Evolutionary conservation across 495 filamentous ascomycete genomes (phyloP).

Genomic region (Penicillium ochrochloron): DNA sequence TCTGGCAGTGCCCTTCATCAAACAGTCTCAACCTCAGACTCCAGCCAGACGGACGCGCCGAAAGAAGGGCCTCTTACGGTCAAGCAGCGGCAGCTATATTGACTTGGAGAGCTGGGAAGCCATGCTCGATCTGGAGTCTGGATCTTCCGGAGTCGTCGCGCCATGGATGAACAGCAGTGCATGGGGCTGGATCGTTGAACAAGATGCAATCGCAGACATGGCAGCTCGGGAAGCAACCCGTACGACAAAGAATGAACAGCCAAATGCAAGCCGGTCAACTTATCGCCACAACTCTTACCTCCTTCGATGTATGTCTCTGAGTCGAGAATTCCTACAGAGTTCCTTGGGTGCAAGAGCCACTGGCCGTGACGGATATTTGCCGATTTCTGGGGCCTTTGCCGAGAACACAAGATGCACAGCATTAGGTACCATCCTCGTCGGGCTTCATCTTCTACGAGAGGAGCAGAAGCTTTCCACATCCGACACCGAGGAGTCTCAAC

Average conservation of each 20-base stretch:
- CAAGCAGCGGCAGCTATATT: conserved; percentile 61
- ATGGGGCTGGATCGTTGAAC: conserved; percentile 77
- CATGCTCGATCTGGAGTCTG: conserved; percentile 61
- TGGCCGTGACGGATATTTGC: conserved; percentile 62
- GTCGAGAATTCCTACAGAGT: conserved; percentile 63
- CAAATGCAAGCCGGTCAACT: conserved; percentile 40
- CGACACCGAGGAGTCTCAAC: conserved; percentile 56
- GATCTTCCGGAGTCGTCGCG: conserved; percentile 59
- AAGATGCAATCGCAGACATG: conserved; percentile 50
- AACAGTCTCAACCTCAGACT: conserved; percentile 36
- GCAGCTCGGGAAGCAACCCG: conserved; percentile 28
- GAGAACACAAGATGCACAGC: conserved; percentile 60
- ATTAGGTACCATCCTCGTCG: conserved; percentile 71
- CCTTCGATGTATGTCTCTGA: conserved; percentile 46
- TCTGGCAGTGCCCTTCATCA: conserved; percentile 58
- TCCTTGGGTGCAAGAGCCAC: conserved; percentile 53
- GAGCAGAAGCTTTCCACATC: conserved; percentile 83
- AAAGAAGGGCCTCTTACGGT: conserved; percentile 59
- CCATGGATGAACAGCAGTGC: conserved; percentile 68
- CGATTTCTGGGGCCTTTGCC: conserved; percentile 59
- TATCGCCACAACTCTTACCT: conserved; percentile 53
- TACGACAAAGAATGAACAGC: conserved; percentile 29
- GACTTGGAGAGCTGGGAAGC: conserved; percentile 65
- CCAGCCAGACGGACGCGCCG: conserved; percentile 47
- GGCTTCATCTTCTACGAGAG: conserved; percentile 82